A percentile compares a stretch with the other conserved stretches of the same genome.
These are phyloP conservation scores for Hypoxylon sp. DNA, from an alignment of 2,329 filamentous ascomycete species.

Conservation along the genomic window DNA sequence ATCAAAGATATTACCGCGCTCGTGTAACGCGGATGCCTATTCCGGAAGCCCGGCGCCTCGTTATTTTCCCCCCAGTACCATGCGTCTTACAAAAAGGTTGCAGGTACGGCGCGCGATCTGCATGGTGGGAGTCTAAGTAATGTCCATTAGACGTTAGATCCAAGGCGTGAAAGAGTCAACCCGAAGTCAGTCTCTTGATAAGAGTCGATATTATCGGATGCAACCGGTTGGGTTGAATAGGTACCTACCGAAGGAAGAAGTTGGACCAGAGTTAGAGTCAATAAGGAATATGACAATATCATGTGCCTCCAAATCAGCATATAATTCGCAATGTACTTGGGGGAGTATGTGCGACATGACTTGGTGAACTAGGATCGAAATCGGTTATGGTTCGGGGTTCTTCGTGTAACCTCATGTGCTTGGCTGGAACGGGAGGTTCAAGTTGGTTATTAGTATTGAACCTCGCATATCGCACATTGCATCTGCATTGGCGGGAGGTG, in stretches of 20 bases:
- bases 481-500: constrained; percentile 35
- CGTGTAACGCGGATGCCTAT: constrained; percentile 38
- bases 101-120: constrained; percentile 29
- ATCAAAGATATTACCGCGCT: constrained; percentile 20
- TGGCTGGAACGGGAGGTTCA: constrained; percentile 24
- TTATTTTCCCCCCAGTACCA: constrained; percentile 9
- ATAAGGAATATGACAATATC: constrained; percentile 17
- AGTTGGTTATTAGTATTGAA: constrained; percentile 20
- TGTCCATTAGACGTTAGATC: background rate
- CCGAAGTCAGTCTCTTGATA: constrained; percentile 1
- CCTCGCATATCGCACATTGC: constrained; percentile 39
- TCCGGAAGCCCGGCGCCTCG: constrained; percentile 30
- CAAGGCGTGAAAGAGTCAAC: constrained; percentile 7
- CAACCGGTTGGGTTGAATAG: background rate
- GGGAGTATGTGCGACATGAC: constrained; percentile 12
- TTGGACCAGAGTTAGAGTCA: constrained; percentile 4
- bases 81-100: constrained; percentile 26
- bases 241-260: constrained; percentile 3
- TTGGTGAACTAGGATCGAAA: constrained; percentile 14
- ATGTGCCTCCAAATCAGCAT: constrained; percentile 15
- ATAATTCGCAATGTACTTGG: constrained; percentile 14
- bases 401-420: constrained; percentile 30
- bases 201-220: constrained; percentile 2
- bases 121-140: constrained; percentile 12
- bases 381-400: constrained; percentile 17